A percentile compares a stretch with the other conserved stretches of the same genome.
These are phyloP conservation scores for Lecanicillium sp. DNA, from an alignment of 2,329 filamentous ascomycete genomes.

Conservation along the genomic window DNA sequence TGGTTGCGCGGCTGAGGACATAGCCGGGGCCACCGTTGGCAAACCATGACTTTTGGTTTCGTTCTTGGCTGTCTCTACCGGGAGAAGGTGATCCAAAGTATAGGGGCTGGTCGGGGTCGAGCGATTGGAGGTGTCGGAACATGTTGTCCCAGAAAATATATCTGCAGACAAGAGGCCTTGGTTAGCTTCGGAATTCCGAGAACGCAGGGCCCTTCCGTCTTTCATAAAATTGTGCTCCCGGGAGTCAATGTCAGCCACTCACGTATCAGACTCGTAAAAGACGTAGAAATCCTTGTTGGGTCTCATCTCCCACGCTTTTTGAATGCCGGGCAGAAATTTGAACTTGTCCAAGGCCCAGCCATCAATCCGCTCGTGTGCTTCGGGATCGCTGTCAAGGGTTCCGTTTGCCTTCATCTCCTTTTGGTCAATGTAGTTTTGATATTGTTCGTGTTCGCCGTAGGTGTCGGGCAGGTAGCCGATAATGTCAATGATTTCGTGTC, in stretches of 20 bases:
- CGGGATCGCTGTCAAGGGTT: constrained; percentile 21
- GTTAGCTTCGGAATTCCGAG: no score
- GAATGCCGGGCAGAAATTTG: constrained; percentile 50
- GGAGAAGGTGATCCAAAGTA: constrained; percentile 7
- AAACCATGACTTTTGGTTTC: constrained; percentile 6
- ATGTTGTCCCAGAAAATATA: constrained; percentile 13
- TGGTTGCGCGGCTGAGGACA: constrained; percentile 11
- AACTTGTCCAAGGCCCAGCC: constrained; percentile 50
- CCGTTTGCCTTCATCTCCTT: constrained; percentile 24
- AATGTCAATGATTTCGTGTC: constrained; percentile 36
- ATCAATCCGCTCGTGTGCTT: constrained; percentile 22
- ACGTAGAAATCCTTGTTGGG: constrained; percentile 46
- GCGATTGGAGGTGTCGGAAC: constrained; percentile 10
- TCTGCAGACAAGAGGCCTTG: no score
- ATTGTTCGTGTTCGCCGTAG: constrained; percentile 25
- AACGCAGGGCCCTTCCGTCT: no score
- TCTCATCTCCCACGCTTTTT: constrained; percentile 38
- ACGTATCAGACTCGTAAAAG: constrained; percentile 50
- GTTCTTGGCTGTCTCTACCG: background rate
- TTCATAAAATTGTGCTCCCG: no score
- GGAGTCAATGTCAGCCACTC: no score
- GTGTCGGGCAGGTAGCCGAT: constrained; percentile 35
- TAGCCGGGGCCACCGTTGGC: constrained; percentile 13
- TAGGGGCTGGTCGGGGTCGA: constrained; percentile 5
- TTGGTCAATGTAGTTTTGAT: constrained; percentile 33